Percentiles rank a stretch among this genome's conserved stretches.
These are phyloP conservation scores for Aspergillus panamensis DNA, from an alignment of 495 filamentous ascomycete species.

Conservation along the genomic window DNA sequence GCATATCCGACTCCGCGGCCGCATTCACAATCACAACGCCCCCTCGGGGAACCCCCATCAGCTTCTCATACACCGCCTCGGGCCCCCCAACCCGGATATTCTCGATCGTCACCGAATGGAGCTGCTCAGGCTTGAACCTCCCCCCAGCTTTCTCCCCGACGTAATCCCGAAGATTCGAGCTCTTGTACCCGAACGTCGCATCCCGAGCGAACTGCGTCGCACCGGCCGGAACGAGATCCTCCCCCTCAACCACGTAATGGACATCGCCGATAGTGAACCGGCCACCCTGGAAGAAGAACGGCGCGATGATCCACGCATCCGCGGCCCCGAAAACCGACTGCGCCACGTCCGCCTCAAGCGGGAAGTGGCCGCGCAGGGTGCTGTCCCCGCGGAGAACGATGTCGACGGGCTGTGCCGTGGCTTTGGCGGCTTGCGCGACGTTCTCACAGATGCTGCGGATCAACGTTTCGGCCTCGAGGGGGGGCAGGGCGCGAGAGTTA, in stretches of 20 bases:
- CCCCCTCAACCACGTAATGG: constrained; percentile 51
- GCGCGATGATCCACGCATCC: constrained; percentile 47
- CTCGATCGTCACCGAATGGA: constrained; percentile 42
- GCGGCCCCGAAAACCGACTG: constrained; percentile 42
- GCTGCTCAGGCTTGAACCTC: constrained; percentile 27
- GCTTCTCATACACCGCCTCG: constrained; percentile 33
- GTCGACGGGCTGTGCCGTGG: constrained; percentile 38
- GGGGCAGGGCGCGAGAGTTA: constrained; percentile 51
- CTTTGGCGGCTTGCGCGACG: constrained; percentile 36
- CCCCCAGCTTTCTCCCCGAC: constrained; percentile 49
- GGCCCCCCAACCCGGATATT: constrained; percentile 45
- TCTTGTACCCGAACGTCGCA: constrained; percentile 52
- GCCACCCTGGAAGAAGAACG: constrained; percentile 54
- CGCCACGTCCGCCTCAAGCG: constrained; percentile 48
- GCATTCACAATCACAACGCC: constrained; percentile 51
- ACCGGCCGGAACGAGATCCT: constrained; percentile 42
- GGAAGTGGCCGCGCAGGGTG: constrained; percentile 52
- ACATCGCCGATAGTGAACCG: constrained; percentile 51
- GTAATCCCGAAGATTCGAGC: constrained; percentile 48
- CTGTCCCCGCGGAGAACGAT: constrained; percentile 53
- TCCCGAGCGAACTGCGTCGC: constrained; percentile 50
- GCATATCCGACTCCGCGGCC: constrained; percentile 51
- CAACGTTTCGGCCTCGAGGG: constrained; percentile 38
- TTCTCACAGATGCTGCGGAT: constrained; percentile 48
- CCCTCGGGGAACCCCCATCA: constrained; percentile 32